Percentiles rank a stretch among this genome's conserved stretches.
Evolutionary conservation across 148 eudicot species (phyloP).

Genomic region (Rheum nobile): DNA sequence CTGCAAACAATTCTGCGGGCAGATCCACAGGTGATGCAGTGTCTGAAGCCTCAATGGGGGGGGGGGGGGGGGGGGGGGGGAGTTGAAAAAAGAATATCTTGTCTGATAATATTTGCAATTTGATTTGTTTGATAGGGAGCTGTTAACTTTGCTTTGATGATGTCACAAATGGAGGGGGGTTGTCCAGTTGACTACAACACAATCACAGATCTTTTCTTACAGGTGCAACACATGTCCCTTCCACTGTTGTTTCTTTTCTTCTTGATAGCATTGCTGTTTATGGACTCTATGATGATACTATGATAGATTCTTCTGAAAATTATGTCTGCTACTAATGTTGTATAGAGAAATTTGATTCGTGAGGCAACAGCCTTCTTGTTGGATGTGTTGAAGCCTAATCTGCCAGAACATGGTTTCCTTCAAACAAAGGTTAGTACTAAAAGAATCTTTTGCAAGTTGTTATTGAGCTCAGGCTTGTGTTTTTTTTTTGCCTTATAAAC

Average conservation of each 20-base stretch:
- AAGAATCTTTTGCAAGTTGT: background rate
- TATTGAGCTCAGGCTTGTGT: background rate
- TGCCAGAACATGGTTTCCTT: conserved; percentile 78
- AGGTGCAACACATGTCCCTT: conserved; percentile 30
- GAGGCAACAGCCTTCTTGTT: conserved; percentile 96
- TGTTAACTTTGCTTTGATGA: conserved; percentile 91
- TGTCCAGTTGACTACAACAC: conserved; percentile 99
- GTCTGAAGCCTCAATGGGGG: background rate
- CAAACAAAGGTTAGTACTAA: conserved; percentile 63
- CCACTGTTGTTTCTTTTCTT: background rate
- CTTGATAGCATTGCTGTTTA: background rate
- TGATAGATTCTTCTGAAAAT: background rate
- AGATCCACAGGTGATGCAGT: conserved; percentile 69
- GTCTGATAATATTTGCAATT: background rate
- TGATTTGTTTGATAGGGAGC: conserved; percentile 59
- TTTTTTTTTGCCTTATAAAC: background rate
- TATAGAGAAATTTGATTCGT: conserved; percentile 96
- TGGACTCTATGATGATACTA: background rate
- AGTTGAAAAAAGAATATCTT: background rate
- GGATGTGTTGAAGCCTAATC: conserved; percentile 91
- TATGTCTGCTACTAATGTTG: background rate
- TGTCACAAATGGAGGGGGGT: conserved; percentile 99
- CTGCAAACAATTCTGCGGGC: conserved; percentile 90
- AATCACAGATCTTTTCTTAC: conserved; percentile 91
- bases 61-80: too few species aligned